Evolutionary conservation across 2,329 filamentous ascomycete genomes (phyloP).

Genomic region (Rutstroemia sydowiana): DNA sequence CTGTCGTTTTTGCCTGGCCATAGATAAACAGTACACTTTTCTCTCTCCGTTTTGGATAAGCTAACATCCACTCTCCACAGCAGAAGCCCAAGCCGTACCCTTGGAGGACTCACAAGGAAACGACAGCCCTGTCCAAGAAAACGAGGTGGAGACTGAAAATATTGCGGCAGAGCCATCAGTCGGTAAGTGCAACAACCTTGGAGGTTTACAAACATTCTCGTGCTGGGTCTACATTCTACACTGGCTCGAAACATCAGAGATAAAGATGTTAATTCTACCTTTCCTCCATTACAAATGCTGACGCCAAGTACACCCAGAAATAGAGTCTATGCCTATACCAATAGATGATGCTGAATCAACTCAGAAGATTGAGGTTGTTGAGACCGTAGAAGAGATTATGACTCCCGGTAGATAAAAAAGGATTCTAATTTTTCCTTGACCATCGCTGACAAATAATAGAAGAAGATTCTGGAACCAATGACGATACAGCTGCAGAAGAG

Average conservation of each 20-base stretch:
- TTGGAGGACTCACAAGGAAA: too few species aligned
- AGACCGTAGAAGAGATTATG: background rate
- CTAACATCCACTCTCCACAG: too few species aligned
- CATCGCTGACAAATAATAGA: background rate
- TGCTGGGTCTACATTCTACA: background rate
- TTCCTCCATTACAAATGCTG: background rate
- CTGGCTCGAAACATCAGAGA: background rate
- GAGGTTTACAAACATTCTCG: background rate
- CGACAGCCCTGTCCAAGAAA: too few species aligned
- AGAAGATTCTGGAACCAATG: background rate
- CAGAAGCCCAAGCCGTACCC: too few species aligned
- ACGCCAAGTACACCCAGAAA: background rate
- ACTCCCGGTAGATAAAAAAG: background rate
- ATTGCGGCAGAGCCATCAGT: background rate
- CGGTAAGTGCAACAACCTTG: constrained; percentile 3
- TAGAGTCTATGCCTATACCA: background rate
- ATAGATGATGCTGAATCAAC: background rate
- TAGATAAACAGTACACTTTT: too few species aligned
- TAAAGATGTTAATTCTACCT: background rate
- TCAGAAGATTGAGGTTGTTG: background rate
- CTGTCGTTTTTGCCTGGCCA: too few species aligned
- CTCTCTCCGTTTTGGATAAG: too few species aligned
- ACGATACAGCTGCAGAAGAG: background rate
- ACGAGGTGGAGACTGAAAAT: background rate
- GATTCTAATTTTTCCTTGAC: background rate